A percentile compares a stretch with the other conserved stretches of the same genome.
Evolutionary conservation across 2,329 filamentous ascomycete species (phyloP).

Genomic region (Dissoconium aciculare): DNA sequence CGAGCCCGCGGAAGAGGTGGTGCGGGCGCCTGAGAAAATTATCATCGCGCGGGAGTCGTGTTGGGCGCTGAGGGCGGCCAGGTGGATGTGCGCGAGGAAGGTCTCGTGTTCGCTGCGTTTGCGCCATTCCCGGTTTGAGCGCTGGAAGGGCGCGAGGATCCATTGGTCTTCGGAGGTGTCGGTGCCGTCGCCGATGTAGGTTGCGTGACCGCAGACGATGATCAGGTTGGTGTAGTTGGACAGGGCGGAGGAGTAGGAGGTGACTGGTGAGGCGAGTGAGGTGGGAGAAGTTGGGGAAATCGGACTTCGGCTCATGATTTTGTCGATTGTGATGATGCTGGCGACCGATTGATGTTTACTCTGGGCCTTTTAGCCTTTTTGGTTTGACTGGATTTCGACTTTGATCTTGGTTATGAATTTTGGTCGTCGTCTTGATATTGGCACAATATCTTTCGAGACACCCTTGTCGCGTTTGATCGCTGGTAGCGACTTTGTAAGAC

Average conservation of each 20-base stretch:
- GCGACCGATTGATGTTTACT: no score
- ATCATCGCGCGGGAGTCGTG: conserved; percentile 37
- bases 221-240: conserved; percentile 36
- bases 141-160: conserved; percentile 63
- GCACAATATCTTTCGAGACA: no score
- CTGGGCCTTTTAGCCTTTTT: no score
- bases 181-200: conserved; percentile 43
- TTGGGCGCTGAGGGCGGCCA: conserved; percentile 42
- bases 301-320: no score
- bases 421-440: no score
- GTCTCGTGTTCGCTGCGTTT: conserved; percentile 58
- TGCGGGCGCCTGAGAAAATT: conserved; percentile 55
- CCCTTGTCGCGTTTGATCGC: no score
- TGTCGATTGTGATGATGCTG: no score
- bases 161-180: conserved; percentile 29
- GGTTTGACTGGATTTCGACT: no score
- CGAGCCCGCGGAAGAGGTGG: conserved; percentile 18
- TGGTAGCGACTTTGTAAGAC: no score
- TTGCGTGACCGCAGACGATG: conserved; percentile 71
- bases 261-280: no score
- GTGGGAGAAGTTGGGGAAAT: no score
- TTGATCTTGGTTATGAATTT: no score
- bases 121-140: conserved; percentile 21
- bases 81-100: conserved; percentile 60
- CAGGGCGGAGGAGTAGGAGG: background rate